Conservation (phyloP, 208 protist genomes). For the Leishmania lainsoni region DNA sequence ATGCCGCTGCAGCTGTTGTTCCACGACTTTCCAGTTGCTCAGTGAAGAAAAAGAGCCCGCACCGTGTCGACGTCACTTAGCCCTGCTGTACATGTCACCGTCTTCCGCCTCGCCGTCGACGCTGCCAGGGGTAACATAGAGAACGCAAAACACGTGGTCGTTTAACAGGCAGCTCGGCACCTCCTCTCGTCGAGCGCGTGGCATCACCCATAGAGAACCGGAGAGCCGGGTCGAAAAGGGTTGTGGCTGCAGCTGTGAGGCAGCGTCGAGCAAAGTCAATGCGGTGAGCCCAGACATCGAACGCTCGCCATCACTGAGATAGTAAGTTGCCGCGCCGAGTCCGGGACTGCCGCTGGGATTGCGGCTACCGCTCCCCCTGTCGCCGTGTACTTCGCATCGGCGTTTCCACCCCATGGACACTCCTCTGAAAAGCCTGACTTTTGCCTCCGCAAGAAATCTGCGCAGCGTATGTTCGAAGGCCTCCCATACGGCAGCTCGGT, state of each 20-base stretch:
- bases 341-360: not conserved
- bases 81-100: not conserved
- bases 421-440: conserved; percentile 32
- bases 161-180: conserved; percentile 29
- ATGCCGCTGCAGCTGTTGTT: conserved; percentile 44
- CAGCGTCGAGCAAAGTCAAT: not conserved
- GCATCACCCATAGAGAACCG: conserved; percentile 17
- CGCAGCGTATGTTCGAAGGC: conserved; percentile 28
- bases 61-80: not conserved
- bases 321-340: not conserved
- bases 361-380: not conserved
- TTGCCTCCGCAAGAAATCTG: conserved; percentile 5
- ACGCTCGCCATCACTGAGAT: not conserved
- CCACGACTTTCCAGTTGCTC: conserved; percentile 28
- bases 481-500: conserved; percentile 18
- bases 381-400: conserved; percentile 3
- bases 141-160: conserved; percentile 54
- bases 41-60: not conserved
- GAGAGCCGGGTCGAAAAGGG: conserved; percentile 7
- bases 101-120: not conserved
- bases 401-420: conserved; percentile 29
- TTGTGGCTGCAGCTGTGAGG: conserved; percentile 3
- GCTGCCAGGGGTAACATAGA: conserved; percentile 31
- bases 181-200: conserved; percentile 7
- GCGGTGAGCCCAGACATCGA: not conserved